These are phyloP conservation scores for Sicyos edulis DNA, from an alignment of 306 rosid genomes.

Conservation along the genomic window DNA sequence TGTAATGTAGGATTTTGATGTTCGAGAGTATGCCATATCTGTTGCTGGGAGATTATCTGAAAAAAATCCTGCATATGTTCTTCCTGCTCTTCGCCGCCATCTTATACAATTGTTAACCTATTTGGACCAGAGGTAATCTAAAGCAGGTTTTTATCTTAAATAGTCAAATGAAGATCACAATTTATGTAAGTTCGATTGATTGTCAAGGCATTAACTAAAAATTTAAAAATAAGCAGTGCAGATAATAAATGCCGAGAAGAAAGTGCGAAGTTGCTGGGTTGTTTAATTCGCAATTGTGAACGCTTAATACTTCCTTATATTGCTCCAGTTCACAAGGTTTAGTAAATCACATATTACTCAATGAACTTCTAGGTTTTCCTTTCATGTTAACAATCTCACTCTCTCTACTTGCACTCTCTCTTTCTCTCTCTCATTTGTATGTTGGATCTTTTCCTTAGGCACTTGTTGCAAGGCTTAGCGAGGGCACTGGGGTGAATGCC, in stretches of 20 bases:
- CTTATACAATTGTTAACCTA: constrained; percentile 88
- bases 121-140: constrained; percentile 81
- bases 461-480: constrained; percentile 78
- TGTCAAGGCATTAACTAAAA: constrained; percentile 23
- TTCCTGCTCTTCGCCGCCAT: constrained; percentile 98
- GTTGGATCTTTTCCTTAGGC: constrained; percentile 47
- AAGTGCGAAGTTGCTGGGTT: constrained; percentile 92
- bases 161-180: not conserved
- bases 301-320: constrained; percentile 84
- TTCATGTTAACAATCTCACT: not conserved
- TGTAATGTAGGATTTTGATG: constrained; percentile 75
- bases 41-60: constrained; percentile 93
- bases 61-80: constrained; percentile 98
- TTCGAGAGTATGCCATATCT: constrained; percentile 87
- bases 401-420: not conserved
- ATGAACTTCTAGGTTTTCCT: constrained; percentile 9
- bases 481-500: constrained; percentile 52
- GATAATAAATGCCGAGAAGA: constrained; percentile 99
- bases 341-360: constrained; percentile 16
- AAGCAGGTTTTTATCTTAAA: constrained; percentile 4
- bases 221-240: constrained; percentile 67
- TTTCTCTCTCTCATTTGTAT: not conserved
- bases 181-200: not conserved
- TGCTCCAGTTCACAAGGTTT: constrained; percentile 95
- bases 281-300: constrained; percentile 94